Evolutionary conservation across 257 asterid genomes (phyloP), one percentile per base, ranked within the genome.

Genomic region (Petunia secreta): DNA sequence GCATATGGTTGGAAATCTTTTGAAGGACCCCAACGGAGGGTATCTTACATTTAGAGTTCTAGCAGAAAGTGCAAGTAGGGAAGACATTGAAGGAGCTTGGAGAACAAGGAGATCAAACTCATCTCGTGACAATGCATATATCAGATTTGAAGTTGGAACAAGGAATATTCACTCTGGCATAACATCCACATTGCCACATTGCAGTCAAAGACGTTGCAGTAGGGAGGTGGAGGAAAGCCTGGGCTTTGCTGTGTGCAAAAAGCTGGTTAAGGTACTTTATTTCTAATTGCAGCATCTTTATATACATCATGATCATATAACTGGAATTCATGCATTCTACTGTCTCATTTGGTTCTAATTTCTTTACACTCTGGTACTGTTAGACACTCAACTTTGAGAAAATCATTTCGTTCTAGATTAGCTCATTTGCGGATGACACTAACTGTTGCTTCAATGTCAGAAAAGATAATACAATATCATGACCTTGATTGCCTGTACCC

Each of bases 181-280:
- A 48, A 44, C 71, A 68, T 79, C 79, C 80, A 78, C 85, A 39
- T 43, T 78, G 15, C 83, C 87, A 8, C 82, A 53, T 13, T 84
- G 80, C 53, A 86, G 86, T 40, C 87, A 85, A 59, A 88, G 85
- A 83, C 82, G 80, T 83, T 64, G 69, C 81, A 68, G 75, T 59
- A 87, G 90, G 63, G 86, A 87, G 55, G 86, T 85, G 46, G 97
- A 92, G 84, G 98, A 90, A 82, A 86, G 89, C 79, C 80, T 96
- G 94, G 91, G 99, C 91, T 96, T 96, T 85, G 85, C 78, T 63
- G 86, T 97, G 57, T 94, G 97, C 95, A 89, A 83, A 85, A 96
- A 90, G 86, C 88, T 96, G 44, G 99, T 92, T 85, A 97, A 90
- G 99, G 99, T 96, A 85, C 57, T 36, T 58, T 64, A 71, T 10